Conservation (phyloP, 306 rosid species). For the Comarum palustre region DNA sequence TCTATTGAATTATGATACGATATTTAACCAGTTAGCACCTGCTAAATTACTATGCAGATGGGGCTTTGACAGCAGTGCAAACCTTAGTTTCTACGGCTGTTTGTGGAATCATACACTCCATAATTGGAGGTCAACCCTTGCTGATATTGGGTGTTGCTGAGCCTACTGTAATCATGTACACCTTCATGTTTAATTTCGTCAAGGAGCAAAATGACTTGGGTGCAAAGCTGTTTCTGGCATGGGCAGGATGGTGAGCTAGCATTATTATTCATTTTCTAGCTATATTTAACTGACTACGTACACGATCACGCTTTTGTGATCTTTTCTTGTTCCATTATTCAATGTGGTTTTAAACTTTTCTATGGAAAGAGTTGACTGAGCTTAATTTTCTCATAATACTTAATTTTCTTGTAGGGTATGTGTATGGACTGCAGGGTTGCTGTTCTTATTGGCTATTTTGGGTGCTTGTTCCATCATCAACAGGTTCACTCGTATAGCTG, state of each 20-base stretch:
- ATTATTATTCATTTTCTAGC: neutral
- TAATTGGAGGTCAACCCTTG: constrained; percentile 91
- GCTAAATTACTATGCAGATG: constrained; percentile 42
- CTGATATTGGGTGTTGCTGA: constrained; percentile 95
- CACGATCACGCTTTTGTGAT: too few species aligned
- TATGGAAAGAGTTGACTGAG: neutral
- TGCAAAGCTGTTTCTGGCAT: constrained; percentile 68
- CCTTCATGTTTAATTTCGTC: constrained; percentile 88
- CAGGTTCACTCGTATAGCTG: constrained; percentile 89
- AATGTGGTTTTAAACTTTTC: neutral
- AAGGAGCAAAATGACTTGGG: constrained; percentile 80
- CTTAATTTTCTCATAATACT: constrained; percentile 1
- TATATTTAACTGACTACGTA: neutral
- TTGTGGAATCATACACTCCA: constrained; percentile 87
- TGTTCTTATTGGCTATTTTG: constrained; percentile 70
- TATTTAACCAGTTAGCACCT: neutral
- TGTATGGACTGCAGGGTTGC: constrained; percentile 82
- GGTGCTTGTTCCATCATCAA: constrained; percentile 98
- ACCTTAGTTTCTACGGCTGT: constrained; percentile 78
- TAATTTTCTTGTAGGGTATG: constrained; percentile 68
- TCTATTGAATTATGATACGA: constrained; percentile 1
- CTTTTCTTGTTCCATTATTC: neutral
- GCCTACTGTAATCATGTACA: constrained; percentile 95
- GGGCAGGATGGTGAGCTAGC: constrained; percentile 74
- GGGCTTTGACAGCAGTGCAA: constrained; percentile 91